These are phyloP conservation scores for Lactifluus subvellereus DNA, from an alignment of 768 basidiomycete genomes.

Conservation along the genomic window DNA sequence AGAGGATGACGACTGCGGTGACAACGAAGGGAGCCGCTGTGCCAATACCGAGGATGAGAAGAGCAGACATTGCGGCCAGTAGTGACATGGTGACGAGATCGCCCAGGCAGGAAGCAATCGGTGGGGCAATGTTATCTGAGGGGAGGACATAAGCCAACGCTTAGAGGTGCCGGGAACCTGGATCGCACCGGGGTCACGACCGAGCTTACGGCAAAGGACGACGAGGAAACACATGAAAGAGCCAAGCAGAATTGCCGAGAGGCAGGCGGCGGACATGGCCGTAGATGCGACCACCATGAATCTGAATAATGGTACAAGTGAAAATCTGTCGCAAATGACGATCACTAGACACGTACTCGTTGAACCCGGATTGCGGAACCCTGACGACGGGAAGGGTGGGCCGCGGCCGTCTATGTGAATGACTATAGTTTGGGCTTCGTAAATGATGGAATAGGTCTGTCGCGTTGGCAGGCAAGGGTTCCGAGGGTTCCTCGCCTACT, in stretches of 20 bases:
- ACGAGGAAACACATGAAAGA: slow-evolving; percentile 89
- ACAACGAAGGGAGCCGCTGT: slow-evolving; percentile 57
- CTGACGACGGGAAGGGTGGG: not conserved
- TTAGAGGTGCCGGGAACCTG: not conserved
- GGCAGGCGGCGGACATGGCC: slow-evolving; percentile 73
- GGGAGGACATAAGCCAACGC: not conserved
- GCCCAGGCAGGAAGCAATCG: slow-evolving; percentile 87
- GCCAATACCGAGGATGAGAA: slow-evolving; percentile 61
- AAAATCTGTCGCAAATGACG: not conserved
- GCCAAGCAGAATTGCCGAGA: slow-evolving; percentile 75
- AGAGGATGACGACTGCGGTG: slow-evolving; percentile 43
- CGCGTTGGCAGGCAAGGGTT: slow-evolving; percentile 3
- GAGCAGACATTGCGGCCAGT: slow-evolving; percentile 64
- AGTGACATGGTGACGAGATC: slow-evolving; percentile 88
- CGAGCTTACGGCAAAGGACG: slow-evolving; percentile 65
- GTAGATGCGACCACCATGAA: slow-evolving; percentile 72
- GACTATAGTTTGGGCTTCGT: not conserved
- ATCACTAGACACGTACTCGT: slow-evolving; percentile 12
- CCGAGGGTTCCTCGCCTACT: slow-evolving; percentile 8
- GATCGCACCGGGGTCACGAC: slow-evolving; percentile 74
- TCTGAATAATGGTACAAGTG: slow-evolving; percentile 35
- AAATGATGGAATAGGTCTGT: not conserved
- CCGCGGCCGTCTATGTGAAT: slow-evolving; percentile 6
- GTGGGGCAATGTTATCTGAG: slow-evolving; percentile 91
- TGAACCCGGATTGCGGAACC: slow-evolving; percentile 18